A percentile compares a stretch with the other conserved stretches of the same genome.
phyloP scores from a whole-genome alignment of 2,329 filamentous ascomycete genomes.

The Colletotrichum tropicicola region DNA sequence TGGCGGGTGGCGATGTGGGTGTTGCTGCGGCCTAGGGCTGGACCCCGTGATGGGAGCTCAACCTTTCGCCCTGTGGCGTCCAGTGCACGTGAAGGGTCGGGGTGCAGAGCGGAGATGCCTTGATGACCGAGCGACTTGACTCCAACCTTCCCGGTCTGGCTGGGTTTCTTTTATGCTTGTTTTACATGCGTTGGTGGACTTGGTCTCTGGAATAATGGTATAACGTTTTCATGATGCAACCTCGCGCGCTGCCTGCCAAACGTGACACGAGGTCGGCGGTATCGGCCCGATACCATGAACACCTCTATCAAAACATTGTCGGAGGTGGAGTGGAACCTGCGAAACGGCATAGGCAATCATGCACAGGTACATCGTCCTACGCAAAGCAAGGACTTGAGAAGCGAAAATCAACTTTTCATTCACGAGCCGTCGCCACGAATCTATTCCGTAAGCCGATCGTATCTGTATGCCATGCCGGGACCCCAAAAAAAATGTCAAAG shows the following conservation, averaged over 20 bases:
- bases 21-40: slow-evolving; percentile 15
- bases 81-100: no score
- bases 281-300: no score
- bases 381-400: background rate
- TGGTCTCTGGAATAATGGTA: slow-evolving; percentile 16
- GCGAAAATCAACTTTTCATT: background rate
- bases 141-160: no score
- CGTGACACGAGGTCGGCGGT: no score
- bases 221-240: slow-evolving; percentile 19
- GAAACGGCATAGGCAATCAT: no score
- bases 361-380: background rate
- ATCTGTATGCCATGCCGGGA: slow-evolving; percentile 6
- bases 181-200: slow-evolving; percentile 3
- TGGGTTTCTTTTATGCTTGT: no score
- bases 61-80: no score
- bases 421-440: background rate
- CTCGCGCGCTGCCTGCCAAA: no score
- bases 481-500: background rate
- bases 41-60: no score
- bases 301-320: background rate
- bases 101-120: no score
- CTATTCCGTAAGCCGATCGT: slow-evolving; percentile 21
- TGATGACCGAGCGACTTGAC: no score
- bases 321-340: background rate
- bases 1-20: slow-evolving; percentile 29